Conservation (phyloP, 1,139 yeast genomes). For the Petasospora rhodanensis region DNA sequence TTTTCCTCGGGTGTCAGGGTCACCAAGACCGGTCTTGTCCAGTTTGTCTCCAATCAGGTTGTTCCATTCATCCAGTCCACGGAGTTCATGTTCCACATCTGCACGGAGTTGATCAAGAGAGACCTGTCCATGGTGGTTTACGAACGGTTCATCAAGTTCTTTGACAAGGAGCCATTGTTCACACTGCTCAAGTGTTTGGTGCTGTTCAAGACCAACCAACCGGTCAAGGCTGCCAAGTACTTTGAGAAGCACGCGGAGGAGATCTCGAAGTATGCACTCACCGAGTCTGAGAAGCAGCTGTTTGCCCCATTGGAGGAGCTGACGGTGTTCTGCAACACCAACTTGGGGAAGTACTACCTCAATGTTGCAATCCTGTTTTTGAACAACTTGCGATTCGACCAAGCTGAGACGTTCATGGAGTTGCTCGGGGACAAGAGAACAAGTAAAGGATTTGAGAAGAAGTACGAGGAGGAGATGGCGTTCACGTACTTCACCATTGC, state of each 20-base stretch:
- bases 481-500: slow-evolving; percentile 24
- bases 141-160: slow-evolving; percentile 14
- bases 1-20: slow-evolving; percentile 20
- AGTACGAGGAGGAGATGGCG: slow-evolving; percentile 20
- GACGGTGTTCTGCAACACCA: slow-evolving; percentile 19
- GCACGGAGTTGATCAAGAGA: slow-evolving; percentile 22
- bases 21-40: slow-evolving; percentile 23
- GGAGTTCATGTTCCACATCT: slow-evolving; percentile 23
- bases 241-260: slow-evolving; percentile 23
- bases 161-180: slow-evolving; percentile 21
- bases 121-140: slow-evolving; percentile 12
- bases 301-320: slow-evolving; percentile 19
- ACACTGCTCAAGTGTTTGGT: slow-evolving; percentile 27
- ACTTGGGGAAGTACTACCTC: slow-evolving; percentile 24
- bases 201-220: slow-evolving; percentile 22
- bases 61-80: slow-evolving; percentile 19
- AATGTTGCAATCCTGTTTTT: slow-evolving; percentile 23
- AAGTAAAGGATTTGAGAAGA: slow-evolving; percentile 20
- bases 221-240: slow-evolving; percentile 23
- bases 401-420: slow-evolving; percentile 25
- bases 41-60: slow-evolving; percentile 14
- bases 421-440: slow-evolving; percentile 28
- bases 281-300: slow-evolving; percentile 11
- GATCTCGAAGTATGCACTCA: slow-evolving; percentile 22
- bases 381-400: slow-evolving; percentile 18